Evolutionary conservation across 129 eudicot species (phyloP).

Genomic region (Arctium lappa): DNA sequence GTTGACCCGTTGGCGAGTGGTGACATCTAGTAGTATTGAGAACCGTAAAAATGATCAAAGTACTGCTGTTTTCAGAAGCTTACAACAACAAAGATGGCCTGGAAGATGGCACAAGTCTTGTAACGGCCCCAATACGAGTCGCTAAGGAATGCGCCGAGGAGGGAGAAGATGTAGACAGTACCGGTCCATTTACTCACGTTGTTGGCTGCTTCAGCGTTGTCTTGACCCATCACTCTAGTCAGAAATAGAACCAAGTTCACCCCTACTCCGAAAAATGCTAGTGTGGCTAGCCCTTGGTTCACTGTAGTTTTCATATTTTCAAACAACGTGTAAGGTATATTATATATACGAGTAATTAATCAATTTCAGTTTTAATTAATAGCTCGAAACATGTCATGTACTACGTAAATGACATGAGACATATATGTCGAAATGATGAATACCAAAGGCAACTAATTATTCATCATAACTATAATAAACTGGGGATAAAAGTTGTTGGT

Average conservation of each 20-base stretch:
- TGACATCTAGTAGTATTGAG: neutral
- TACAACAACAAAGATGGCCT: slow-evolving; percentile 78
- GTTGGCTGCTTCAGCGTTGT: slow-evolving; percentile 81
- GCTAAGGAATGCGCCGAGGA: slow-evolving; percentile 83
- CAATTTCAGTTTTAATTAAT: neutral
- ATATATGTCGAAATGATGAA: neutral
- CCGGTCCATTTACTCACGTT: slow-evolving; percentile 93
- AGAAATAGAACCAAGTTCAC: slow-evolving; percentile 80
- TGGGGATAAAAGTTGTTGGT: neutral
- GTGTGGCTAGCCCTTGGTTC: slow-evolving; percentile 88
- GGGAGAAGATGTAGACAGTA: slow-evolving; percentile 83
- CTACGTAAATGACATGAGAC: slow-evolving; percentile 8
- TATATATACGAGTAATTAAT: neutral
- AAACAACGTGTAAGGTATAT: neutral
- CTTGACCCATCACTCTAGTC: slow-evolving; percentile 82
- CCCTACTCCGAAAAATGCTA: slow-evolving; percentile 84
- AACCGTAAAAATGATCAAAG: neutral
- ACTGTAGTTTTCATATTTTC: slow-evolving; percentile 32
- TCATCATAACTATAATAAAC: neutral
- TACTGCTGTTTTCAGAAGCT: slow-evolving; percentile 13
- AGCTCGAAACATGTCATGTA: slow-evolving; percentile 13
- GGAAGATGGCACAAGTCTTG: slow-evolving; percentile 82
- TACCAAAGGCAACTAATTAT: neutral
- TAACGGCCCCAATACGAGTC: slow-evolving; percentile 91
- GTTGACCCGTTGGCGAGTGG: neutral